Percentiles rank a stretch among this genome's conserved stretches.
Evolutionary conservation across 345 rosid genomes (phyloP).

Genomic region (Eucalyptus microcorys): DNA sequence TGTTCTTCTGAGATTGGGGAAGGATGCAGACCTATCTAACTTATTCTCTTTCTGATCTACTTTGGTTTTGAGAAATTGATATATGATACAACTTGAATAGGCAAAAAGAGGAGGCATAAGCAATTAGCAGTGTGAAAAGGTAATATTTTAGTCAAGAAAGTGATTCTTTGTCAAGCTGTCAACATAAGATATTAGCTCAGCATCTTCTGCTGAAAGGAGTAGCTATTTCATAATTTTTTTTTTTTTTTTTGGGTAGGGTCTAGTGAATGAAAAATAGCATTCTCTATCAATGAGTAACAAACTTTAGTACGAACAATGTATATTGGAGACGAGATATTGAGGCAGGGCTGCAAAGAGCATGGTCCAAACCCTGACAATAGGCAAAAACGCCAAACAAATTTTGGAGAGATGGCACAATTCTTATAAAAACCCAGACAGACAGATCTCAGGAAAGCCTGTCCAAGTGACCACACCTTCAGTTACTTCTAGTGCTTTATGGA

Average conservation of each 20-base stretch:
- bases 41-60: background rate
- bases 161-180: background rate
- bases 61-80: background rate
- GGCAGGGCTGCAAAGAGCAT: background rate
- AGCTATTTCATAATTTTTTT: background rate
- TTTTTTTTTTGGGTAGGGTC: background rate
- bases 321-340: background rate
- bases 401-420: background rate
- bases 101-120: background rate
- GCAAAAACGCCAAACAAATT: background rate
- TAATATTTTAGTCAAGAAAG: background rate
- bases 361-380: background rate
- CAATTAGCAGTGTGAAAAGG: background rate
- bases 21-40: background rate
- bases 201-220: background rate
- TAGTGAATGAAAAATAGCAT: background rate
- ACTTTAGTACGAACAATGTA: background rate
- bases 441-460: background rate
- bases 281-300: background rate
- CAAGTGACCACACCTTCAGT: background rate
- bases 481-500: background rate
- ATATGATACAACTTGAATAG: background rate
- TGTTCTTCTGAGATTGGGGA: background rate
- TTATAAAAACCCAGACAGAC: background rate
- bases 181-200: background rate